These are phyloP conservation scores for Alternaria brassicicola DNA, from an alignment of 2,329 filamentous ascomycete species.

Conservation along the genomic window DNA sequence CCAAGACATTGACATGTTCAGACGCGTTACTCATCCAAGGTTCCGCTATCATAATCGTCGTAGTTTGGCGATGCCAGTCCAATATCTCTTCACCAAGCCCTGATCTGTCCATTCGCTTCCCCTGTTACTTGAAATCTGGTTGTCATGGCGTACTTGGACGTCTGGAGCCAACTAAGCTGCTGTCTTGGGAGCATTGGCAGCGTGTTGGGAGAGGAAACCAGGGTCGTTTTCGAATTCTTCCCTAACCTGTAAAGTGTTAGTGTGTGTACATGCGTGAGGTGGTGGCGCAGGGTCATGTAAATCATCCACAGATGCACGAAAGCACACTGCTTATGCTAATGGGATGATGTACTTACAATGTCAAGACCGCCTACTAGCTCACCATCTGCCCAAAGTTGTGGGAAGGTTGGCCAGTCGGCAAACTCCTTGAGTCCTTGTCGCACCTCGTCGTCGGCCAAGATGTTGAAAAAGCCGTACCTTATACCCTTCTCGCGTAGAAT, in stretches of 20 bases:
- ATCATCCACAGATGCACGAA: neutral
- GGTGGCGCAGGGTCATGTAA: neutral
- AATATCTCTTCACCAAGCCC: neutral
- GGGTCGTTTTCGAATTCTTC: constrained; percentile 86
- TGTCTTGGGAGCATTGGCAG: constrained; percentile 47
- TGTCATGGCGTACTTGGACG: neutral
- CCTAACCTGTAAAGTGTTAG: constrained; percentile 70
- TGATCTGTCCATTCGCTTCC: neutral
- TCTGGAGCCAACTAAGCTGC: neutral
- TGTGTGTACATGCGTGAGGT: neutral
- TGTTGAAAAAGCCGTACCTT: constrained; percentile 99
- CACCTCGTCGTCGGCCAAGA: constrained; percentile 95
- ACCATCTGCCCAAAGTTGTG: constrained; percentile 89
- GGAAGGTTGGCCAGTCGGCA: constrained; percentile 98
- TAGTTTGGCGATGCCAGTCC: neutral
- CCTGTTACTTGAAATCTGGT: neutral
- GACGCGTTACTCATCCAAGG: neutral
- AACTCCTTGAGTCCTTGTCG: constrained; percentile 95
- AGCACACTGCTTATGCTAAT: neutral
- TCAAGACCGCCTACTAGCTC: constrained; percentile 93
- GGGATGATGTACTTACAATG: constrained; percentile 70
- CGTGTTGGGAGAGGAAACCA: constrained; percentile 79
- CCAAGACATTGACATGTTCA: neutral
- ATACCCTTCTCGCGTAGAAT: constrained; percentile 88
- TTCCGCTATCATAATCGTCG: neutral